phyloP scores from a whole-genome alignment of 2,329 filamentous ascomycete species.

The Pseudogymnoascus sp. region DNA sequence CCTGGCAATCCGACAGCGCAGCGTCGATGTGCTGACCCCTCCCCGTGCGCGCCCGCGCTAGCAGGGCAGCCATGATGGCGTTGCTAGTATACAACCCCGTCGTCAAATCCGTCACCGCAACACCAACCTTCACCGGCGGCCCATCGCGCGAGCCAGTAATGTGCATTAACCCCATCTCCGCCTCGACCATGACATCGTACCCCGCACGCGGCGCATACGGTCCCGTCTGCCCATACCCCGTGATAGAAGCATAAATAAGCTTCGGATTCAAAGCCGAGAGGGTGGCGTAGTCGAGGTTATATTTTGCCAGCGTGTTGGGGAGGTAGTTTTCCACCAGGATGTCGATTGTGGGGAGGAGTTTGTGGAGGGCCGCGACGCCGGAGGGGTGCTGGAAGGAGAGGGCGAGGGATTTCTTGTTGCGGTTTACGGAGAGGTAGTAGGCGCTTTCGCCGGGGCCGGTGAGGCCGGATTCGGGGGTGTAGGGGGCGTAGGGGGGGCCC shows the following conservation, averaged over 20 bases:
- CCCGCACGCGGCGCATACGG: constrained; percentile 81
- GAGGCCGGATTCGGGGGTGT: constrained; percentile 50
- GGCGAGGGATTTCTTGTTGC: constrained; percentile 92
- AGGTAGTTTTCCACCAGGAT: constrained; percentile 96
- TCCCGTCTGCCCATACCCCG: constrained; percentile 91
- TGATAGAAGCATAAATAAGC: constrained; percentile 92
- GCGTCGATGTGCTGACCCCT: constrained; percentile 90
- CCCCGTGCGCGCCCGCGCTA: constrained; percentile 66
- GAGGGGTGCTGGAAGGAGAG: constrained; percentile 81
- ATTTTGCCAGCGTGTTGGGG: constrained; percentile 82
- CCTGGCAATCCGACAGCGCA: constrained; percentile 86
- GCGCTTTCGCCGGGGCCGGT: constrained; percentile 82
- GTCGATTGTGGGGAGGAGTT: constrained; percentile 75
- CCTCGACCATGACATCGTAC: constrained; percentile 99
- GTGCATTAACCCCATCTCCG: constrained; percentile 97
- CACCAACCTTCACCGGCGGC: constrained; percentile 91
- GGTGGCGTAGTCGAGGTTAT: constrained; percentile 79
- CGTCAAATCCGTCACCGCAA: constrained; percentile 92
- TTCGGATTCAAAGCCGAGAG: constrained; percentile 73
- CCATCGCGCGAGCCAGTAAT: constrained; percentile 87
- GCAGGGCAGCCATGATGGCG: constrained; percentile 84
- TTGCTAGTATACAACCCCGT: constrained; percentile 94
- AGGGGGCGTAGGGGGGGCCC: constrained; percentile 88
- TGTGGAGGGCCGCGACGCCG: constrained; percentile 80
- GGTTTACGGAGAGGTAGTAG: constrained; percentile 91